Conservation (phyloP, 2,329 filamentous ascomycete genomes). For the Tolypocladium nubicola region DNA sequence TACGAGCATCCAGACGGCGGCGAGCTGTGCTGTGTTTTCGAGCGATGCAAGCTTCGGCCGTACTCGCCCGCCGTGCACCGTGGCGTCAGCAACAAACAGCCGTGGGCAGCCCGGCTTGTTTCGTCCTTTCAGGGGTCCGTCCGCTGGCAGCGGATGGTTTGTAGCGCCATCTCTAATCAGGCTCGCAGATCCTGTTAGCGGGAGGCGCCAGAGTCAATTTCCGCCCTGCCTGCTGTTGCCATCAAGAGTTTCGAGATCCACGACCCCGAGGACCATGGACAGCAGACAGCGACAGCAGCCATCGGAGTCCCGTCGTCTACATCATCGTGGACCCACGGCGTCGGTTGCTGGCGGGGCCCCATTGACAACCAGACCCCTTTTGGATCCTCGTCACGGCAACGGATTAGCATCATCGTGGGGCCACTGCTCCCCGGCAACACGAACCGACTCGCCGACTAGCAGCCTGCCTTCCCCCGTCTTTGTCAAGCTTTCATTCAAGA, state of each 20-base stretch:
- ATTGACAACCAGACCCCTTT: not conserved
- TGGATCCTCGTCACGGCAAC: not conserved
- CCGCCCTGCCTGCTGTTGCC: not conserved
- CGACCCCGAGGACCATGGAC: no score
- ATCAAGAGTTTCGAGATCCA: not conserved
- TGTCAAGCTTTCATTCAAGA: not conserved
- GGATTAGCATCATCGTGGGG: not conserved
- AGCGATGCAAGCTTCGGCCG: not conserved
- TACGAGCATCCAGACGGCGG: not conserved
- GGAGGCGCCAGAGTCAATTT: not conserved
- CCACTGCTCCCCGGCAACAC: not conserved
- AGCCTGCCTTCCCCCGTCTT: not conserved
- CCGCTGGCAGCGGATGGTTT: not conserved
- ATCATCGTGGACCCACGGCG: not conserved
- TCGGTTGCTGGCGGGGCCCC: not conserved
- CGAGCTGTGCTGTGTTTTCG: not conserved
- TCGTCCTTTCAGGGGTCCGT: not conserved
- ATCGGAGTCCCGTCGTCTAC: not conserved
- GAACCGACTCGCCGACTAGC: not conserved
- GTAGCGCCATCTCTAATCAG: no score
- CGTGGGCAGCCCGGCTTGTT: not conserved
- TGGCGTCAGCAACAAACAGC: not conserved
- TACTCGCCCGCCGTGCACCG: not conserved
- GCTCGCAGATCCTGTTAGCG: not conserved
- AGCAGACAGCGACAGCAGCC: not conserved